These are phyloP conservation scores for Pythium dissotocum DNA, from an alignment of 352 stramenopile species.

Conservation along the genomic window DNA sequence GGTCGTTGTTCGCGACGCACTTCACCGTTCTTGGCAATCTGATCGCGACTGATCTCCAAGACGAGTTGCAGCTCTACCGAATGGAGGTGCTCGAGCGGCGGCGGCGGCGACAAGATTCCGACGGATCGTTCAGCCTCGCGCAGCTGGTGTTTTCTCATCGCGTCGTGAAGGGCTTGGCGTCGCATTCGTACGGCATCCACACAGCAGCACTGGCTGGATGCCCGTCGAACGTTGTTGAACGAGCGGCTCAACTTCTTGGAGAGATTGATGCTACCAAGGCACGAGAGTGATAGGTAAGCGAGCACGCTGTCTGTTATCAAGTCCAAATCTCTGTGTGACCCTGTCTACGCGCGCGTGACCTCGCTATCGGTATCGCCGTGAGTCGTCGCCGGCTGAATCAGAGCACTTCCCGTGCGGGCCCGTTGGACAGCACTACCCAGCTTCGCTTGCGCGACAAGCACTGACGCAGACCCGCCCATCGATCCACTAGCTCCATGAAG, in stretches of 20 bases:
- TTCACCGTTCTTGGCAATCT: conserved; percentile 68
- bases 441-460: background rate
- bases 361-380: conserved; percentile 1
- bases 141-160: conserved; percentile 79
- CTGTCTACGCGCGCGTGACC: conserved; percentile 7
- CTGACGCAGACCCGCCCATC: background rate
- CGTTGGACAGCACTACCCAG: background rate
- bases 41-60: conserved; percentile 33
- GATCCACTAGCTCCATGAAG: background rate
- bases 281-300: background rate
- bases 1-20: conserved; percentile 84
- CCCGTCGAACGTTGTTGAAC: conserved; percentile 42
- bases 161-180: conserved; percentile 64
- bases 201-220: conserved; percentile 75
- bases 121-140: conserved; percentile 20
- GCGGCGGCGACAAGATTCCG: background rate
- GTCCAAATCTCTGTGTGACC: background rate
- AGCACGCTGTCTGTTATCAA: background rate
- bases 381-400: background rate
- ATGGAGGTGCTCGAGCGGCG: conserved; percentile 66
- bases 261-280: conserved; percentile 24
- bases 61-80: conserved; percentile 55
- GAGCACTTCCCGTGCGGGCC: background rate
- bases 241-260: conserved; percentile 48
- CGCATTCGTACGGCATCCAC: conserved; percentile 80